A percentile compares a stretch with the other conserved stretches of the same genome.
Evolutionary conservation across 2,329 filamentous ascomycete species (phyloP).

Genomic region (Ophioceras dolichostomum): DNA sequence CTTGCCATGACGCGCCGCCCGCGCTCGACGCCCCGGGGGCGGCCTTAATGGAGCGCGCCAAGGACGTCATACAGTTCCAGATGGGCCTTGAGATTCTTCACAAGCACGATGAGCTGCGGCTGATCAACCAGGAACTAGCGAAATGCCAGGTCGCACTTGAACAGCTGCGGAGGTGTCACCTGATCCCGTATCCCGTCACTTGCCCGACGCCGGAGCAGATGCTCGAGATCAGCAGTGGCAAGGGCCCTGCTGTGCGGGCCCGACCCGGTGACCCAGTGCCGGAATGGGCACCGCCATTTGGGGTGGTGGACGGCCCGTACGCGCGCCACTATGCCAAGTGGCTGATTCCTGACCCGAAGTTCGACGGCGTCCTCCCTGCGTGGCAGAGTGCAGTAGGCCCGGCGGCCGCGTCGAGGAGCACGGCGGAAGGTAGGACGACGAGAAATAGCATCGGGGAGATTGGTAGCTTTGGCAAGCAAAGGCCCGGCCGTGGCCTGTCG

Average conservation of each 20-base stretch:
- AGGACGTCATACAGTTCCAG: slow-evolving; percentile 70
- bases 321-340: slow-evolving; percentile 90
- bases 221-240: slow-evolving; percentile 60
- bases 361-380: slow-evolving; percentile 55
- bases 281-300: slow-evolving; percentile 75
- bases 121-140: slow-evolving; percentile 91
- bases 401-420: slow-evolving; percentile 29
- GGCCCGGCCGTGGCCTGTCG: slow-evolving; percentile 33
- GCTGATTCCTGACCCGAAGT: slow-evolving; percentile 79
- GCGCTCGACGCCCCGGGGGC: slow-evolving; percentile 4
- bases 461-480: slow-evolving; percentile 31
- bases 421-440: slow-evolving; percentile 62
- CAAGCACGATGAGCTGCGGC: slow-evolving; percentile 86
- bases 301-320: slow-evolving; percentile 85
- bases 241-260: slow-evolving; percentile 55
- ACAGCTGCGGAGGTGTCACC: slow-evolving; percentile 80
- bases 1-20: not conserved
- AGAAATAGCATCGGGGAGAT: slow-evolving; percentile 58
- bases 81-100: slow-evolving; percentile 84
- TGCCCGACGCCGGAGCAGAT: slow-evolving; percentile 54
- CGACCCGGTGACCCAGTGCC: slow-evolving; percentile 53
- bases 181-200: slow-evolving; percentile 78
- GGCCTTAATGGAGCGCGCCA: slow-evolving; percentile 38
- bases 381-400: slow-evolving; percentile 24
- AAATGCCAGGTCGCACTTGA: slow-evolving; percentile 92